Evolutionary conservation across 495 filamentous ascomycete genomes (phyloP), one percentile per base, ranked within the genome.

Genomic region (Achaetomiella virescens): DNA sequence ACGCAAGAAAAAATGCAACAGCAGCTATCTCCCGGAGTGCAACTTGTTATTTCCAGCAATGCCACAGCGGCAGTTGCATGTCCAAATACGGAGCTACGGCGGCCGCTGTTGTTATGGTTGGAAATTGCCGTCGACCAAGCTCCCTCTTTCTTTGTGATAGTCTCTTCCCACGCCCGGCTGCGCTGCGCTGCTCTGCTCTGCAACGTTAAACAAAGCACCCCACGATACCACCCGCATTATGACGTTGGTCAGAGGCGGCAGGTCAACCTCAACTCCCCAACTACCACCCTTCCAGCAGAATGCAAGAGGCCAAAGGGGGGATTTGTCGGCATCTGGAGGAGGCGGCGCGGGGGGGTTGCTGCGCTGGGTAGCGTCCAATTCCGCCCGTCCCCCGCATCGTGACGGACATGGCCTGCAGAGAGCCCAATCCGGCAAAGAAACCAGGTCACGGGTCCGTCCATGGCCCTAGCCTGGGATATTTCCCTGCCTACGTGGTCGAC

Each of bases 401-500:
- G 44, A 22, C 22, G 36, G n/a, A 27, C 15, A 1, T 33, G 7
- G 37, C 17, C 52, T 55, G 52, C 58, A 60, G 27, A 42, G 33
- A 17, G 47, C 58, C 52, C 47, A 42, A 60, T 60, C 22, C n/a
- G 58, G 58, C 40, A 51, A 40, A n/a, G 43, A 17, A 31, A 12
- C 4, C 0, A 9, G 52, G 52, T 55, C 52, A 55, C 52, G 52
- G 48, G 52, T 44, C 24, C n/a, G 31, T 21, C 33, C 5, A 15
- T 15, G 7, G 42, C 22, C 21, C 11, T 45, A 22, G 7, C 27
- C 1, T 31, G 17, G 37, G 0, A 14, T 36, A 36, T 2, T 1
- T 9, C 25, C 12, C 4, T 22, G 33, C 20, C 52, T 48, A 55
- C 52, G 52, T 55, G 43, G 52, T 43, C 17, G 2, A 38, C 41